Percentiles rank a stretch among this genome's conserved stretches.
Conservation (phyloP, 1,284 basidiomycete species). For the Ganoderma leucocontextum region DNA sequence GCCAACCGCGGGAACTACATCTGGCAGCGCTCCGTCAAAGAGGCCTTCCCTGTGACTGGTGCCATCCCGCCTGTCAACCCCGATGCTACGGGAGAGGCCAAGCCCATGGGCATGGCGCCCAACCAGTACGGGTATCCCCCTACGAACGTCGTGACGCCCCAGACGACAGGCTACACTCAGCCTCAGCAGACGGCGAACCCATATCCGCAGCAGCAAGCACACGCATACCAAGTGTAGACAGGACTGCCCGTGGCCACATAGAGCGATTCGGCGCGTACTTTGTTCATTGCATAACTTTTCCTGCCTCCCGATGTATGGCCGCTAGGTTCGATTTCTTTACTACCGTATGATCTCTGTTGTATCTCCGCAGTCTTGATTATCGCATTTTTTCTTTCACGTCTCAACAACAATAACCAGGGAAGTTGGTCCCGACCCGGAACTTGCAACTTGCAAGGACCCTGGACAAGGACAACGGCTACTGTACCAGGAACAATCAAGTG, state of each 20-base stretch:
- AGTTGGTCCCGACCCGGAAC: not conserved
- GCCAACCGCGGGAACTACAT: conserved; percentile 31
- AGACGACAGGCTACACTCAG: conserved; percentile 16
- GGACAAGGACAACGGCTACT: no score
- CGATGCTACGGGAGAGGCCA: conserved; percentile 18
- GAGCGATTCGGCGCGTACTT: not conserved
- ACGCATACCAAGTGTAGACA: conserved; percentile 13
- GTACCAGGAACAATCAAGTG: not conserved
- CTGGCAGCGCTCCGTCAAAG: conserved; percentile 29
- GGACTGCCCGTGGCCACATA: not conserved
- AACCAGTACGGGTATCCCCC: conserved; percentile 29
- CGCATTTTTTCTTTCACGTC: not conserved
- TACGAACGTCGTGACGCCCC: conserved; percentile 8
- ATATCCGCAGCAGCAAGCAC: conserved; percentile 11
- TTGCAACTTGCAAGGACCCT: not conserved
- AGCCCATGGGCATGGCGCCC: conserved; percentile 17
- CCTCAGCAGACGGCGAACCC: conserved; percentile 4
- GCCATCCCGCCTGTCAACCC: conserved; percentile 14
- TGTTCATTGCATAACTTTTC: not conserved
- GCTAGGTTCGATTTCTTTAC: not conserved
- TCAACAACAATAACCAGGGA: not conserved
- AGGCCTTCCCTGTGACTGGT: conserved; percentile 17
- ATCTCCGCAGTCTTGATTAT: not conserved
- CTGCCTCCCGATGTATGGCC: not conserved
- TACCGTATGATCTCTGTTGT: not conserved